Evolutionary conservation across 2,329 filamentous ascomycete species (phyloP), one percentile per base, ranked within the genome.

Genomic region (Graphilbum fragrans): DNA sequence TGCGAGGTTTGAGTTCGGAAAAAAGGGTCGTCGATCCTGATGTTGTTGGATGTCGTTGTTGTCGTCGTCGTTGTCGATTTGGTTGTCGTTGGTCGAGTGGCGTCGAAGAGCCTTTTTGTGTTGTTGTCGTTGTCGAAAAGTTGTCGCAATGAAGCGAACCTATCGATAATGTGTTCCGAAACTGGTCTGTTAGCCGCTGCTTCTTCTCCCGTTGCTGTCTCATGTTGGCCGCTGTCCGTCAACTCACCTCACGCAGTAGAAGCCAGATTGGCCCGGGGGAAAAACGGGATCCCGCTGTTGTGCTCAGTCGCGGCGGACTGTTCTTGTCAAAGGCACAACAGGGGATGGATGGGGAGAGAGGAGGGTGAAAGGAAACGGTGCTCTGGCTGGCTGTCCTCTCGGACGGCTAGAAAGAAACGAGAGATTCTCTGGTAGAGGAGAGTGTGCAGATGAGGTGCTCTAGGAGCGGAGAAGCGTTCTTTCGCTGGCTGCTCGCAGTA

Each of bases 231-330:
- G n/a, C n/a, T n/a, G n/a, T n/a, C n/a, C n/a, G 12, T 16, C 27
- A 35, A 12, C 16, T 38, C 66, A 86, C 82, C 81, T 87, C 80
- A 80, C 80, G 80, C 80, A 86, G 78, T 73, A 78, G 80, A 82
- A 84, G 79, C 80, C 77, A 79, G 76, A 72, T 20, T 74, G 77
- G 81, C 80, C 81, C 81, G 82, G 81, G 79, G 54, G 39, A 35
- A 42, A 50, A 42, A 50, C 49, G 57, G 48, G 51, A 53, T 51
- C 45, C 54, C 56, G 53, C 55, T 47, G 58, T 66, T 55, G 64
- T 64, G 55, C 62, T 69, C 70, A 73, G 66, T 66, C 62, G 60
- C 55, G 49, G 55, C 27, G 54, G 65, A 65, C 61, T 61, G 61
- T 54, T 11, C 3, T 37, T 46, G 35, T 35, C 37, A 41, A 41